Conservation (phyloP, 2,329 filamentous ascomycete genomes). For the Metarhizium rileyi region DNA sequence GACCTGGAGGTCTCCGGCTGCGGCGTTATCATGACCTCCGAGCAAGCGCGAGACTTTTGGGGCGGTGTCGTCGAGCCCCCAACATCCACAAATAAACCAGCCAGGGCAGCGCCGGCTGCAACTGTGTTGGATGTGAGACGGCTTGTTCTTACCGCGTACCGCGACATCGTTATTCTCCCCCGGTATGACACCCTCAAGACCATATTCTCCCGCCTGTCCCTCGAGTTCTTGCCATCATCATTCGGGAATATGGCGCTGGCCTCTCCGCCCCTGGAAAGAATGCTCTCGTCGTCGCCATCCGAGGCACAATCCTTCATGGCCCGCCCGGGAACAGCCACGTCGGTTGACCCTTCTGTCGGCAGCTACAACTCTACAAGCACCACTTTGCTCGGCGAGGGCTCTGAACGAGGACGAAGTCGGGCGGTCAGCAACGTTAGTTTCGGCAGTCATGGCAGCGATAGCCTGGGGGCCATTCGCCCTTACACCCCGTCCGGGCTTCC, state of each 20-base stretch:
- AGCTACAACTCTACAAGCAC: slow-evolving; percentile 74
- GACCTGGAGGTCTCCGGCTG: slow-evolving; percentile 87
- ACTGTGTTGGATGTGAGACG: slow-evolving; percentile 73
- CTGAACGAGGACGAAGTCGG: slow-evolving; percentile 55
- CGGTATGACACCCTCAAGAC: slow-evolving; percentile 81
- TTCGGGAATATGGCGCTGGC: slow-evolving; percentile 41
- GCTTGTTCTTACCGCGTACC: slow-evolving; percentile 77
- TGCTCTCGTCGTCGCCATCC: slow-evolving; percentile 41
- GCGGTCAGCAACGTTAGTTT: slow-evolving; percentile 79
- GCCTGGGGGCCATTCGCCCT: slow-evolving; percentile 32
- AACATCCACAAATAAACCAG: slow-evolving; percentile 22
- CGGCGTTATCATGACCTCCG: slow-evolving; percentile 65
- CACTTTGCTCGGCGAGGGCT: slow-evolving; percentile 62
- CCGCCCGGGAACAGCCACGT: slow-evolving; percentile 65
- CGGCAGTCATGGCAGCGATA: slow-evolving; percentile 40
- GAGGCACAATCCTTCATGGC: slow-evolving; percentile 35
- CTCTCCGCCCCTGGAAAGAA: slow-evolving; percentile 42
- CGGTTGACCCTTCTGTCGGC: slow-evolving; percentile 62
- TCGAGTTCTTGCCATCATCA: slow-evolving; percentile 61
- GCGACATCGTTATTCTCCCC: slow-evolving; percentile 79
- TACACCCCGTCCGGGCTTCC: slow-evolving; percentile 35
- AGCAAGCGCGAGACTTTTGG: slow-evolving; percentile 87
- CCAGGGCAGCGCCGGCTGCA: slow-evolving; percentile 37
- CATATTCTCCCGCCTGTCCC: slow-evolving; percentile 79
- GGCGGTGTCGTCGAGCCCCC: slow-evolving; percentile 49